Percentiles rank a stretch among this genome's conserved stretches.
Evolutionary conservation across 75 land plant genomes (phyloP).

Genomic region (Selaginella tamariscina): DNA sequence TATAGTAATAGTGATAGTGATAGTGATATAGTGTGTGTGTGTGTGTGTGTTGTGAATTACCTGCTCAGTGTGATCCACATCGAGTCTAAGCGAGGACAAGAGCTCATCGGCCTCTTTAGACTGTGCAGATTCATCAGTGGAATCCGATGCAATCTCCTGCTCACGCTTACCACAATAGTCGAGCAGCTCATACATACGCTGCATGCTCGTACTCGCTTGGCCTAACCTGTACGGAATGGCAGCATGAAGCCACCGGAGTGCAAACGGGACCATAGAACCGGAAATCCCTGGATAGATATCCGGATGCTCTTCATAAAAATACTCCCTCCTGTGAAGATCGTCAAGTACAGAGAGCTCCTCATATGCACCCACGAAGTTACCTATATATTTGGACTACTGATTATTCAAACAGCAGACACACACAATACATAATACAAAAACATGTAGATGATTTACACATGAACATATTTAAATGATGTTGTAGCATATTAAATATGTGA

Average conservation of each 20-base stretch:
- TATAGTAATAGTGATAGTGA: too few relatives aligned
- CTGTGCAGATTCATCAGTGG: not conserved
- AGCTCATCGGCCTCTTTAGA: not conserved
- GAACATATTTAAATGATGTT: too few relatives aligned
- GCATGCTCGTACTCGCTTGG: conserved; percentile 35
- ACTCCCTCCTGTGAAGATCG: conserved; percentile 30
- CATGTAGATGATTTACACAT: too few relatives aligned
- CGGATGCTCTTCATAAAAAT: conserved; percentile 63
- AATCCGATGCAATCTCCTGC: not conserved
- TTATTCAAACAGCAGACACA: too few relatives aligned
- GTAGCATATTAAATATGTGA: too few relatives aligned
- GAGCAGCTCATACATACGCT: conserved; percentile 53
- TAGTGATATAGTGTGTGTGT: too few relatives aligned
- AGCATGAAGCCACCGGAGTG: conserved; percentile 65
- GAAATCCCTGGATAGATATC: conserved; percentile 36
- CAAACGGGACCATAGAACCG: conserved; percentile 89
- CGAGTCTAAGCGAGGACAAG: not conserved
- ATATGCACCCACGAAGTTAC: conserved; percentile 53
- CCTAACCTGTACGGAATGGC: conserved; percentile 46
- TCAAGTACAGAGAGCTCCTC: conserved; percentile 34
- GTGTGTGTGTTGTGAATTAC: too few relatives aligned
- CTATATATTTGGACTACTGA: too few relatives aligned
- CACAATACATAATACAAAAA: too few relatives aligned
- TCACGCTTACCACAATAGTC: conserved; percentile 23
- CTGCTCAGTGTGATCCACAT: too few relatives aligned